These are phyloP conservation scores for Incumbomyces delicatus DNA, from an alignment of 2,329 filamentous ascomycete genomes.

Conservation along the genomic window DNA sequence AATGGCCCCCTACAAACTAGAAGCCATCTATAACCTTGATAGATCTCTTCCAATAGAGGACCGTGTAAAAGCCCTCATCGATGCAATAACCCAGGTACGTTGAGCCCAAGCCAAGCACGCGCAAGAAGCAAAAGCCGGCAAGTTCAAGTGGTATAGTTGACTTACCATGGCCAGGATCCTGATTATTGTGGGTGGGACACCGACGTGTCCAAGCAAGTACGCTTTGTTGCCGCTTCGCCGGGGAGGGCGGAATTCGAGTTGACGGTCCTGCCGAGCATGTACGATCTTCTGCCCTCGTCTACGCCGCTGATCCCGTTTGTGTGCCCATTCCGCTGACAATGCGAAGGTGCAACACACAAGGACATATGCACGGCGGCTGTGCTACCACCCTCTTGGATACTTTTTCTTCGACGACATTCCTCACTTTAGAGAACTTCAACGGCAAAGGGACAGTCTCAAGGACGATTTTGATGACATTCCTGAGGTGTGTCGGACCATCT, in stretches of 20 bases:
- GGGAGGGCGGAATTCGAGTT: constrained; percentile 2
- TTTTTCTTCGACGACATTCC: constrained; percentile 51
- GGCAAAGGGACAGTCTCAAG: constrained; percentile 31
- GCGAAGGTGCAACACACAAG: constrained; percentile 12
- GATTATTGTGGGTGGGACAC: constrained; percentile 3
- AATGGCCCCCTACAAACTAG: not conserved
- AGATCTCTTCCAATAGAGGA: constrained; percentile 4
- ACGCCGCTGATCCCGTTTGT: no score
- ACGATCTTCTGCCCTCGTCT: not conserved
- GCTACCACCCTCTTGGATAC: constrained; percentile 59
- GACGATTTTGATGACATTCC: constrained; percentile 15
- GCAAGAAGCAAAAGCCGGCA: no score
- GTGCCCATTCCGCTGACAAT: not conserved
- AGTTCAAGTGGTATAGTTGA: no score
- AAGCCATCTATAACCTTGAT: constrained; percentile 1
- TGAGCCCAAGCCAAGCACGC: no score
- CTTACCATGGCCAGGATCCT: not conserved
- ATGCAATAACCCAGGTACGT: not conserved
- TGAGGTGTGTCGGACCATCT: not conserved
- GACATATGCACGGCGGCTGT: constrained; percentile 29
- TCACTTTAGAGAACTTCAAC: constrained; percentile 52
- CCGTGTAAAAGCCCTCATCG: not conserved
- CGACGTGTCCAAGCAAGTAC: not conserved
- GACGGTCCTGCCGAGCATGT: not conserved
- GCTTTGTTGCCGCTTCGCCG: not conserved